A percentile compares a stretch with the other conserved stretches of the same genome.
phyloP scores from a whole-genome alignment of 495 filamentous ascomycete species.

The Penicillium parvum region DNA sequence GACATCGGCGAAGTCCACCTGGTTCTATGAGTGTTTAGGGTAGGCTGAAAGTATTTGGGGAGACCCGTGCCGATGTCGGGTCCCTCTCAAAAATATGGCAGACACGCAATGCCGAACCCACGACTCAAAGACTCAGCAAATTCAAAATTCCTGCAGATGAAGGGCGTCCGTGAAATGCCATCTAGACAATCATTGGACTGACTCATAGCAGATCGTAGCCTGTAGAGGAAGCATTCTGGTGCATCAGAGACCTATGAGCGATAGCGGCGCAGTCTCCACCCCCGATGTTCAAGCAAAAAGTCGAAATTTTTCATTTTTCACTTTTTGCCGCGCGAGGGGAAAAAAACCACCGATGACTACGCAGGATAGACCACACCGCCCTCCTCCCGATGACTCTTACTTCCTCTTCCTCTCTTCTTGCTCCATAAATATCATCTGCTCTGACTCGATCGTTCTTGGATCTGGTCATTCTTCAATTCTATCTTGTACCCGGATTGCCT shows the following conservation, averaged over 20 bases:
- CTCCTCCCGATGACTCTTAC: conserved; percentile 27
- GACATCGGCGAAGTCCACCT: neutral
- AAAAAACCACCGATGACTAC: conserved; percentile 23
- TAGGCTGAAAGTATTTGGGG: too few species aligned
- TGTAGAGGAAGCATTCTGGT: too few species aligned
- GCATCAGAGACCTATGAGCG: too few species aligned
- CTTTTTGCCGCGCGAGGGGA: conserved; percentile 26
- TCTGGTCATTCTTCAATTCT: conserved; percentile 1
- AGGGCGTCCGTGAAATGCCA: too few species aligned
- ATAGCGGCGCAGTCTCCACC: conserved; percentile 14
- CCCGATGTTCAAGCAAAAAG: conserved; percentile 9
- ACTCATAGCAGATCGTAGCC: too few species aligned
- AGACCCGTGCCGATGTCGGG: conserved; percentile 9
- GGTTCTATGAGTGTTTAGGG: too few species aligned
- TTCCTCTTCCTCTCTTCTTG: conserved; percentile 11
- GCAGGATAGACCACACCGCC: conserved; percentile 21
- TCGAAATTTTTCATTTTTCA: conserved; percentile 22
- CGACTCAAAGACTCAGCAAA: neutral
- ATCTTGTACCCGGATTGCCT: neutral
- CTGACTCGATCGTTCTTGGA: conserved; percentile 1
- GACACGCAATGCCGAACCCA: neutral
- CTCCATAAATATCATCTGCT: conserved; percentile 15
- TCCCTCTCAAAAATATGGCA: neutral
- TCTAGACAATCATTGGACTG: too few species aligned
- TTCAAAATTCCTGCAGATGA: too few species aligned